phyloP scores from a whole-genome alignment of 78 protist species.

The Cyanophora paradoxa region DNA sequence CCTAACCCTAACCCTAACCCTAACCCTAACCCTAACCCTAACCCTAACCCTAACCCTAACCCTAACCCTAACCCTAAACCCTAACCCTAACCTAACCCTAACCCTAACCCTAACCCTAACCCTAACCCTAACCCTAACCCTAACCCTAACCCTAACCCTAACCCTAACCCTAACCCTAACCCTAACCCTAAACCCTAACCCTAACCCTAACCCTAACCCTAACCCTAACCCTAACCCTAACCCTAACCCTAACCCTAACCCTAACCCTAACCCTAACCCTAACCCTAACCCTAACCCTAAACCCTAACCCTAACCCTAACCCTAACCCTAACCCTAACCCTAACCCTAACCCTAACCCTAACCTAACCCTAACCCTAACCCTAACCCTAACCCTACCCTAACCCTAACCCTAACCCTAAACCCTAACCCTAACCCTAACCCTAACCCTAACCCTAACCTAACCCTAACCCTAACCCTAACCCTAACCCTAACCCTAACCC shows the following conservation, averaged over 20 bases:
- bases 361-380: too few relatives aligned
- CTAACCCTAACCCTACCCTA: background rate
- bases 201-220: slow-evolving; percentile 5
- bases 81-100: too few relatives aligned
- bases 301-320: slow-evolving; percentile 5
- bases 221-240: slow-evolving; percentile 5
- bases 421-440: slow-evolving; percentile 6
- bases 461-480: slow-evolving; percentile 4
- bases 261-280: slow-evolving; percentile 5
- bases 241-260: slow-evolving; percentile 6
- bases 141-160: slow-evolving; percentile 5
- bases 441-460: slow-evolving; percentile 6
- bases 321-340: slow-evolving; percentile 6
- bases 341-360: slow-evolving; percentile 5
- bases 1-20: slow-evolving; percentile 6
- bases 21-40: slow-evolving; percentile 5
- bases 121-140: slow-evolving; percentile 6
- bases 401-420: slow-evolving; percentile 4
- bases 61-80: background rate
- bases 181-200: background rate
- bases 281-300: slow-evolving; percentile 2
- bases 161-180: slow-evolving; percentile 5
- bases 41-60: background rate
- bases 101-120: slow-evolving; percentile 5
- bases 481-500: slow-evolving; percentile 6